phyloP scores from a whole-genome alignment of 1,284 basidiomycete species.

The Cryptococcus sp. region DNA sequence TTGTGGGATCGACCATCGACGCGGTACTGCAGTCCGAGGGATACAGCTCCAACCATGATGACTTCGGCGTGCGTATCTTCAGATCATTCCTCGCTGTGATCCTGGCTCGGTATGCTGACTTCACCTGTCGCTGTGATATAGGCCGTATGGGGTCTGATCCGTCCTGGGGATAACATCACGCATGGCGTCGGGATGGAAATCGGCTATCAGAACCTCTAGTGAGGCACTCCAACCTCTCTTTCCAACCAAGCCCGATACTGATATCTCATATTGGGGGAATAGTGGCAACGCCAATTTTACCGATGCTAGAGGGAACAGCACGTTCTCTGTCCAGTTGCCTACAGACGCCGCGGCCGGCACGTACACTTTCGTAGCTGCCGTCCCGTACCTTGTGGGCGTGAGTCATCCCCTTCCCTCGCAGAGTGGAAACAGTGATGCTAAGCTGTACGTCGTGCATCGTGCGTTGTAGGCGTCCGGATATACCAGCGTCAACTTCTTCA shows the following conservation, averaged over 20 bases:
- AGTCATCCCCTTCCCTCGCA: constrained; percentile 12
- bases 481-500: constrained; percentile 31
- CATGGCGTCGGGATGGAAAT: constrained; percentile 23
- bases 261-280: neutral
- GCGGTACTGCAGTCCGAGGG: constrained; percentile 7
- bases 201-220: constrained; percentile 31
- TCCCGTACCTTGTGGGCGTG: constrained; percentile 34
- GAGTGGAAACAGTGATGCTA: neutral
- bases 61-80: constrained; percentile 24
- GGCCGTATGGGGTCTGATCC: constrained; percentile 24
- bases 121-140: neutral
- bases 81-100: too few relatives aligned
- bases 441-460: neutral
- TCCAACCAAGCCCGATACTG: neutral
- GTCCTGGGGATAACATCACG: constrained; percentile 8
- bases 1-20: constrained; percentile 23
- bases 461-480: constrained; percentile 20
- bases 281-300: too few relatives aligned
- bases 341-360: constrained; percentile 1
- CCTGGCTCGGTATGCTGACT: neutral
- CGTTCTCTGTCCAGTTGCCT: constrained; percentile 21
- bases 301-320: constrained; percentile 12
- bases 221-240: constrained; percentile 5
- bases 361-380: constrained; percentile 25
- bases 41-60: constrained; percentile 34